Base-by-base conservation (phyloP, 108 stramenopile species). In the Skeletonema menzelii region DNA sequence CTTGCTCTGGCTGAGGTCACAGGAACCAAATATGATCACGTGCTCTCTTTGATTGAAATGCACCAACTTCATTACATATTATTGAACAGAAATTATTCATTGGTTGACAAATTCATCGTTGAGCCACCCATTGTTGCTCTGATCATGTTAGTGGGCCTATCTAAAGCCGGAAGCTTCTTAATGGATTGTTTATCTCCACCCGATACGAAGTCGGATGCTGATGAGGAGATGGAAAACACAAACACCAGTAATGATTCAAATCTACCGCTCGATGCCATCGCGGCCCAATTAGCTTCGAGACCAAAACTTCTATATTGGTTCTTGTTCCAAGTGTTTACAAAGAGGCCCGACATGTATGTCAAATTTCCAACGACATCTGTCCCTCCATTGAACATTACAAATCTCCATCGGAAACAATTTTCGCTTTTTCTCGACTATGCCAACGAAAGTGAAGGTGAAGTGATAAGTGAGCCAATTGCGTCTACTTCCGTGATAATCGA, bases 231-330 rank as follows among this genome's bases (percentile, higher is more conserved):
- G n/a, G 44, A 63, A 2, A 30, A 32, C 11, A 57, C 17, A 12
- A 47, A 17, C 42, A 53, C 65, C 19, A 37, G 27, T 1, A 69
- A 73, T 10, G 70, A 82, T 20, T 75, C 63, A 26, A 70, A 69
- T 46, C 69, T 95, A 22, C 91, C 91, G 32, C 65, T 95, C 27
- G 88, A 95, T 72, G 56, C 77, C 15, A 89, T 95, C 13, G 85
- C 89, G 3, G 27, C 72, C 10, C 88, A 91, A 61, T 71, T 95
- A 34, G 61, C 85, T 42, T 56, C 72, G 10, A 72, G 76, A 22
- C 93, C 91, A 0, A 72, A 86, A 35, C 74, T 95, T 26, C 69
- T 91, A 10, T 80, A 89, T 81, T 95, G 93, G 93, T 95, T 89
- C 60, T 75, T 95, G 26, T 73, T 88, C 69, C 64, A 80, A 49